Evolutionary conservation across 2,329 filamentous ascomycete species (phyloP).

Genomic region (Penicillium sclerotigenum): DNA sequence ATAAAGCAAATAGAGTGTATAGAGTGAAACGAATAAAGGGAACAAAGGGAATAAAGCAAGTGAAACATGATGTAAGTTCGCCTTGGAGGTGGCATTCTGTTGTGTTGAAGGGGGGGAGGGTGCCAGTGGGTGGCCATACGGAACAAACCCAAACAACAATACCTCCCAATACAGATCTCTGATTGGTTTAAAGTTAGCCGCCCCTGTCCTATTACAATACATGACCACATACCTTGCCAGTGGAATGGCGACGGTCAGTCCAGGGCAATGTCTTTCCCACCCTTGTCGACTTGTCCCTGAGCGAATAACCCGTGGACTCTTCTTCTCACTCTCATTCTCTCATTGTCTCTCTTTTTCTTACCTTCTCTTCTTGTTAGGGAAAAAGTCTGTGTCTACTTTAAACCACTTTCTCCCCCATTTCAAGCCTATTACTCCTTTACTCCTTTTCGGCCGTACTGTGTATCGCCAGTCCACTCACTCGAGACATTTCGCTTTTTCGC

Average conservation of each 20-base stretch:
- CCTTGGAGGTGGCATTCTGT: neutral
- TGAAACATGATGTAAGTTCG: neutral
- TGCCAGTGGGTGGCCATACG: neutral
- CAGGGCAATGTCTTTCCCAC: slow-evolving; percentile 1
- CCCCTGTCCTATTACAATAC: slow-evolving; percentile 6
- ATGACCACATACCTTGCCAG: slow-evolving; percentile 3
- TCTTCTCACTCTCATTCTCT: slow-evolving; percentile 3
- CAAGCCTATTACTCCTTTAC: slow-evolving; percentile 4
- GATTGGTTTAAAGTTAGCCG: neutral
- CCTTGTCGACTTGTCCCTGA: slow-evolving; percentile 13
- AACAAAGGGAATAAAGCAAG: neutral
- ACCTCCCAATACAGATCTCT: neutral
- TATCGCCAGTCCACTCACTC: slow-evolving; percentile 35
- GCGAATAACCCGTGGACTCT: neutral
- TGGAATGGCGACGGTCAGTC: slow-evolving; percentile 1
- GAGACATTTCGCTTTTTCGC: slow-evolving; percentile 11
- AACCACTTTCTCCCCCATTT: slow-evolving; percentile 2
- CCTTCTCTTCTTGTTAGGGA: slow-evolving; percentile 2
- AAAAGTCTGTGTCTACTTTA: neutral
- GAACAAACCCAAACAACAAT: slow-evolving; percentile 3
- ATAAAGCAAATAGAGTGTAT: neutral
- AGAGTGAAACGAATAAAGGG: neutral
- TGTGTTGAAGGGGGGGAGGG: neutral
- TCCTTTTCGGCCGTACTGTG: slow-evolving; percentile 30
- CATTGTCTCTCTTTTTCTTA: slow-evolving; percentile 3